These are phyloP conservation scores for Aspergillus campestris DNA, from an alignment of 495 filamentous ascomycete species.

Conservation along the genomic window DNA sequence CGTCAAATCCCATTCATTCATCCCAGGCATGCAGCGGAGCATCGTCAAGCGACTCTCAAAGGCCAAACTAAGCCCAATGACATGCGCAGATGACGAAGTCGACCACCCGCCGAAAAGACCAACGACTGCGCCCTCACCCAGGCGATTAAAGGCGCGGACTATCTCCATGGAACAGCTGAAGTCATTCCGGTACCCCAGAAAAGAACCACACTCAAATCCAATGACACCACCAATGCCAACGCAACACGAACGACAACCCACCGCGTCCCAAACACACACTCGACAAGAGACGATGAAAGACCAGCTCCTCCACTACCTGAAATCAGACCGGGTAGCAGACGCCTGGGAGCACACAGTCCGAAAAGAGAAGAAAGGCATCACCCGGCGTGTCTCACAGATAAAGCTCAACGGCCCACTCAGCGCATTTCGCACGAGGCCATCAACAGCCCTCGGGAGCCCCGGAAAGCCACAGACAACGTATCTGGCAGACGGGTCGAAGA, in stretches of 20 bases:
- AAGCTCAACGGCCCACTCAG: constrained; percentile 28
- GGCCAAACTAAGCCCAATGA: constrained; percentile 16
- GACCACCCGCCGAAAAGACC: constrained; percentile 13
- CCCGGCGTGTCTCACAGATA: constrained; percentile 6
- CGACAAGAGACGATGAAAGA: constrained; percentile 26
- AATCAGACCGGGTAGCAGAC: constrained; percentile 32
- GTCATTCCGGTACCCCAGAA: constrained; percentile 11
- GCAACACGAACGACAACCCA: constrained; percentile 5
- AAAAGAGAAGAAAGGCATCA: constrained; percentile 5
- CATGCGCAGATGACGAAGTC: constrained; percentile 14
- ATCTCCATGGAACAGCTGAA: constrained; percentile 24
- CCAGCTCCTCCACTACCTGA: constrained; percentile 32
- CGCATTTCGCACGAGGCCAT: constrained; percentile 25
- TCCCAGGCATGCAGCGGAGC: constrained; percentile 15
- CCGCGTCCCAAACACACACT: constrained; percentile 3
- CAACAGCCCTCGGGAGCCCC: constrained; percentile 7
- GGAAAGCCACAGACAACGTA: constrained; percentile 3
- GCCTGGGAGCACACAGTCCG: constrained; percentile 26
- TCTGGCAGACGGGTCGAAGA: constrained; percentile 11
- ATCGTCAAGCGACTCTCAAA: constrained; percentile 23
- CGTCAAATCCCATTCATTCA: constrained; percentile 6
- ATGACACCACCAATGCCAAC: constrained; percentile 1
- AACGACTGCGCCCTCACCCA: constrained; percentile 19
- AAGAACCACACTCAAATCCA: constrained; percentile 11
- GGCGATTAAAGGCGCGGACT: constrained; percentile 18